Evolutionary conservation across 306 rosid genomes (phyloP), one percentile per base, ranked within the genome.

Genomic region (Trichosanthes cucumerina): DNA sequence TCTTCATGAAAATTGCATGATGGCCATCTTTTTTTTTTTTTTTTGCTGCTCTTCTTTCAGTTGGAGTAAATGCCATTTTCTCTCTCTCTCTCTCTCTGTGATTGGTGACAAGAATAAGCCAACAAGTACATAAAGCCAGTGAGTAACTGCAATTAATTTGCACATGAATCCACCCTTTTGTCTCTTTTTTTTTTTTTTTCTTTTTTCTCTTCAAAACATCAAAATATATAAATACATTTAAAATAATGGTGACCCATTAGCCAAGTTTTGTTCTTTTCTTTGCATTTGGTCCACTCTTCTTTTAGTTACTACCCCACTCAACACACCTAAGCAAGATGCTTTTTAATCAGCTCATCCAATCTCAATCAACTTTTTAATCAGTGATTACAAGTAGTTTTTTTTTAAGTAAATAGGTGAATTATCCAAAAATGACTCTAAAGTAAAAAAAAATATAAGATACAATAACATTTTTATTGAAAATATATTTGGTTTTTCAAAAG

Each of bases 161-260:
- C 97, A 88, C 96, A 89, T 91, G 98, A 93, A 91, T 88, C 88
- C 90, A 84, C 83, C 79, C 79, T 54, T 79, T 76, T 84, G 87
- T 81, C 90, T 66, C n/a, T 38, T 66, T 81, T 77, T 75, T 76
- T 80, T 81, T 52, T 49, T 79, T 72, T 83, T 86, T 81, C 89
- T 64, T 15, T 34, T 64, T 82, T 77, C 77, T 78, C 80, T 81
- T 83, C 82, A 57, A 54, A 43, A 74, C 28, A 33, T 50, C 75
- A 59, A 76, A 54, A 76, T 28, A n/a, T n/a, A n/a, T n/a, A 28
- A 28, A 28, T 57, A 14, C 36, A 38, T 57, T 39, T 57, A 76
- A 74, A 74, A 74, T 50, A 74, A 49, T 50, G 78, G 18, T 50
- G 21, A 49, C 78, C 43, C 57, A 50, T 31, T 18, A 15, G 7